These are phyloP conservation scores for Fraxinus excelsior DNA, from an alignment of 257 asterid species.

Conservation along the genomic window DNA sequence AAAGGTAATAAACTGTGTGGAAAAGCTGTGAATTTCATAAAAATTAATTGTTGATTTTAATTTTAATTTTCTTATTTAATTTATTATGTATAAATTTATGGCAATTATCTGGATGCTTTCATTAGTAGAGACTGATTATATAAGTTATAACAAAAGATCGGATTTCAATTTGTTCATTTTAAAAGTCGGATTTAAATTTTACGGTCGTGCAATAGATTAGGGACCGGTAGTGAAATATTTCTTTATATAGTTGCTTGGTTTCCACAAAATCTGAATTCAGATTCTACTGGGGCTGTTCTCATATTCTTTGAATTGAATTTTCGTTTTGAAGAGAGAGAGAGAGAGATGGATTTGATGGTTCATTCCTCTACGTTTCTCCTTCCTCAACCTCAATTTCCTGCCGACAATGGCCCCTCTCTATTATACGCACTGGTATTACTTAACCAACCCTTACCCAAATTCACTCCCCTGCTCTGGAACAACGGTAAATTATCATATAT, in stretches of 20 bases:
- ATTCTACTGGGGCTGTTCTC: neutral
- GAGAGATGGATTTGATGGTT: constrained; percentile 57
- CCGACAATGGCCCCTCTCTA: constrained; percentile 38
- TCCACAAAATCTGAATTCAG: neutral
- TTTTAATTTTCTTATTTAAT: no score
- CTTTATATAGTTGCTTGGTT: neutral
- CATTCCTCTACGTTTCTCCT: constrained; percentile 80
- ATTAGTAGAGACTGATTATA: no score
- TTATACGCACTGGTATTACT: constrained; percentile 72
- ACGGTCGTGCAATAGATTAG: neutral
- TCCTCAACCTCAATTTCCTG: constrained; percentile 47
- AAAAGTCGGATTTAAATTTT: neutral
- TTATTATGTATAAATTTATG: no score
- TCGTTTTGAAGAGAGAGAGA: neutral
- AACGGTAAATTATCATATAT: constrained; percentile 49
- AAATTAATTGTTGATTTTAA: no score
- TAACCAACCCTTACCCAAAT: constrained; percentile 73
- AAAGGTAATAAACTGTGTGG: no score
- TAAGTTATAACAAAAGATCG: neutral
- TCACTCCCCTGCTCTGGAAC: constrained; percentile 85
- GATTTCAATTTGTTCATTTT: neutral
- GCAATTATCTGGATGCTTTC: no score
- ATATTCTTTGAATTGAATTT: neutral
- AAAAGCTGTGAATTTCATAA: no score
- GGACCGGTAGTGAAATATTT: neutral